phyloP scores from a whole-genome alignment of 371 early-diverging fungal species.

The Fennellomyces sp. region DNA sequence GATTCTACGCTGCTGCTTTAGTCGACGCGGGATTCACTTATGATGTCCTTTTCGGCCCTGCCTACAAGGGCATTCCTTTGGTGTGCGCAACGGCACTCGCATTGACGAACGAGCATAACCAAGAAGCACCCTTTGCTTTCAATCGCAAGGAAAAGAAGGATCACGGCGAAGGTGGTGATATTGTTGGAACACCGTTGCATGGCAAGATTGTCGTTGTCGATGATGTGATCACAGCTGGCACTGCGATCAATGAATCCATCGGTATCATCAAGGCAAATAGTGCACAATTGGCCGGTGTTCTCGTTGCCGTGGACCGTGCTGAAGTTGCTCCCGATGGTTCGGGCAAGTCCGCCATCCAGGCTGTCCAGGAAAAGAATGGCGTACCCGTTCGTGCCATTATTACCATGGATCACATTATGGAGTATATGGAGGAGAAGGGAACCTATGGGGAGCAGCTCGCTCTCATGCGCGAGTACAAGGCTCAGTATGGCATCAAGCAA shows the following conservation, averaged over 20 bases:
- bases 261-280: constrained; percentile 69
- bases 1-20: constrained; percentile 89
- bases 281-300: constrained; percentile 78
- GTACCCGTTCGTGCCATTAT: constrained; percentile 89
- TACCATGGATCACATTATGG: constrained; percentile 83
- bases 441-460: constrained; percentile 59
- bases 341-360: constrained; percentile 91
- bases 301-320: constrained; percentile 94
- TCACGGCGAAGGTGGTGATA: constrained; percentile 96
- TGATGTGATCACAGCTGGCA: constrained; percentile 98
- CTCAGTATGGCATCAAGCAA: constrained; percentile 66
- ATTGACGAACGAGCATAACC: constrained; percentile 57
- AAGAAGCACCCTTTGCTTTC: constrained; percentile 85
- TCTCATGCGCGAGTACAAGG: constrained; percentile 75
- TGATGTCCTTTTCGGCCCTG: constrained; percentile 96
- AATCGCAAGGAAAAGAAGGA: constrained; percentile 98
- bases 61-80: constrained; percentile 98
- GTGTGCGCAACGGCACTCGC: constrained; percentile 83
- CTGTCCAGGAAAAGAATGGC: constrained; percentile 80
- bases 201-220: constrained; percentile 90
- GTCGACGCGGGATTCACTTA: constrained; percentile 68
- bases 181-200: constrained; percentile 85
- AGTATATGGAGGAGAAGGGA: constrained; percentile 86
- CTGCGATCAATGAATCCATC: constrained; percentile 92
- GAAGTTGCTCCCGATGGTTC: constrained; percentile 73